Evolutionary conservation across 108 stramenopile genomes (phyloP), one percentile per base, ranked within the genome.

Genomic region (Poteriospumella lacustris): DNA sequence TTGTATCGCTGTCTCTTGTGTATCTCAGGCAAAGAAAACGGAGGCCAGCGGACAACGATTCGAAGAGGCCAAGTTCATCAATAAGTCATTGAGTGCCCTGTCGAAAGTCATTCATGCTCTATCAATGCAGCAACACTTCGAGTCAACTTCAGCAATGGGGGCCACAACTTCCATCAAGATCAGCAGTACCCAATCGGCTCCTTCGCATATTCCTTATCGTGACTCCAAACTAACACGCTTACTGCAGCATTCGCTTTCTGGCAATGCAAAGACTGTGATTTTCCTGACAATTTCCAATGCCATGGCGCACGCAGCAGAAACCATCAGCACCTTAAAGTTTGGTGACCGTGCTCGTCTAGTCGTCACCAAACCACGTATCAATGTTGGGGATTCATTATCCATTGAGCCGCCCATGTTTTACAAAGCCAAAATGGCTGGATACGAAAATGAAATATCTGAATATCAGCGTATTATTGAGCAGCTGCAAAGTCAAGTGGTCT

Each of bases 31-130:
- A 19, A 56, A 24, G 24, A 82, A 78, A 64, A 73, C 78, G 42
- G 87, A 78, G 42, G 68, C 79, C 39, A 52, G 43, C 9, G 85
- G 85, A 1, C 41, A 26, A 29, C 76, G 77, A 24, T 58, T 84
- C 41, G n/a, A 69, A 2, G 83, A 84, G 69, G 83, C 83, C 33
- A 76, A 80, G 68, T 47, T 44, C 39, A 84, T 84, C 58, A 84
- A 84, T 60, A 80, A 77, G 52, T 77, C 76, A 15, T 31, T 84
- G 19, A 42, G 75, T 24, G 42, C 59, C n/a, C 76, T 84, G 26
- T 44, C 78, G 39, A 72, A 84, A 19, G 83, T 84, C 3, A 80
- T 84, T 43, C 40, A 40, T 3, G 83, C 83, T 0, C 52, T 84
- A 41, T 56, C 80, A 68, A 19, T 19, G 12, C 19, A 36, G 64